phyloP scores from a whole-genome alignment of 1,139 yeast genomes.

The Meyerozyma guilliermondii region DNA sequence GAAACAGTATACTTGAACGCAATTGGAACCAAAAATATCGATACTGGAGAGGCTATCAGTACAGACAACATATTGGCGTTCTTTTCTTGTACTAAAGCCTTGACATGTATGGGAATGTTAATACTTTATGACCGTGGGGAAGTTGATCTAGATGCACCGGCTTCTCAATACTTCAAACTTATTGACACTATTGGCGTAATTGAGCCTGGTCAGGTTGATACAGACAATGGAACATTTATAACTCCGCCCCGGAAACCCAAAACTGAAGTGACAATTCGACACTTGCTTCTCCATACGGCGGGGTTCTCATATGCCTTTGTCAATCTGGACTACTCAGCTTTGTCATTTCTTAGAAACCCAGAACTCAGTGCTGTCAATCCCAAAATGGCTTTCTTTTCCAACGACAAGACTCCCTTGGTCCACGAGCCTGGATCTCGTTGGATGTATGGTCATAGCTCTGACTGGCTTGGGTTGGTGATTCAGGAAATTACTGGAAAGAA shows the following conservation, averaged over 20 bases:
- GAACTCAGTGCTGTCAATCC: constrained; percentile 21
- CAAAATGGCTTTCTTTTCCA: constrained; percentile 20
- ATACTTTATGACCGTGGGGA: constrained; percentile 42
- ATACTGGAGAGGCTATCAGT: constrained; percentile 5
- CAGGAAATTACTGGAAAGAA: constrained; percentile 37
- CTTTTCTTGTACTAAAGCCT: constrained; percentile 46
- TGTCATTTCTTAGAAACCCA: constrained; percentile 17
- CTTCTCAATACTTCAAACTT: constrained; percentile 35
- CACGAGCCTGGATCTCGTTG: constrained; percentile 52
- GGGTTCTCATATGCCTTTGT: constrained; percentile 48
- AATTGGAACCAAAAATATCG: constrained; percentile 19
- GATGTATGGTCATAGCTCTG: constrained; percentile 48
- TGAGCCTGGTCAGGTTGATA: constrained; percentile 27
- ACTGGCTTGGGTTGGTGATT: constrained; percentile 49
- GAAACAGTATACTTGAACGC: constrained; percentile 21
- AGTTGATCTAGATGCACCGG: constrained; percentile 38
- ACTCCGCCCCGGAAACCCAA: constrained; percentile 27
- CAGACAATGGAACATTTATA: constrained; percentile 30
- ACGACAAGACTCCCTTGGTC: constrained; percentile 34
- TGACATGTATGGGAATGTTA: constrained; percentile 43
- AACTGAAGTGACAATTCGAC: constrained; percentile 39
- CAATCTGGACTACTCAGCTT: constrained; percentile 22
- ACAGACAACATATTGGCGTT: constrained; percentile 28
- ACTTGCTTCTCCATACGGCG: constrained; percentile 47
- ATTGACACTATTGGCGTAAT: constrained; percentile 37